Base-by-base conservation (phyloP, 495 filamentous ascomycete species). In the Aspergillus hancockii region DNA sequence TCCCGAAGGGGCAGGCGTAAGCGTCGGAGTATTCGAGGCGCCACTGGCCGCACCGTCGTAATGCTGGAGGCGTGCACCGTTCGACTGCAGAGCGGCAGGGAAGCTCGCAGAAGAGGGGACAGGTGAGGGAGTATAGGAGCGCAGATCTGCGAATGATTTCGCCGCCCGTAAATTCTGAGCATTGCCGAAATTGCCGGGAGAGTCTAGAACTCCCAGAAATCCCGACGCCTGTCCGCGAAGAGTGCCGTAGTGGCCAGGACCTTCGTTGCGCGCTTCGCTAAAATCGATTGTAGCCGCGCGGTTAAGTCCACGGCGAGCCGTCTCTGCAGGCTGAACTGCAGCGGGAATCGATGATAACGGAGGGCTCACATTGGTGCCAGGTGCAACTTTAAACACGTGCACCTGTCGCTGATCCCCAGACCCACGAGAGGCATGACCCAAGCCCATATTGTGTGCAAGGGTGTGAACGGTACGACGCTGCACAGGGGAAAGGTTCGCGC, bases 261-360 rank as follows among this genome's bases (percentile, higher is more conserved):
- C 86, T 47, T 83, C 84, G 23, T 82, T 87, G 8, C 93, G 89
- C 36, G 90, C 86, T 69, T 97, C 94, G 64, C 90, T 92, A 75
- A 98, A 98, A 74, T 98, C 93, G 65, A 95, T 96, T n/a, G 94
- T 98, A 32, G 94, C 95, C 19, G 94, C 92, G 30, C 94, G 90
- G 77, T 92, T 94, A 34, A 98, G 79, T 14, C 85, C 88, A 32
- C 93, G 90, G 55, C 92, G 84, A 57, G 86, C 85, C 32, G 85
- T 83, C 59, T 97, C 91, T 55, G 83, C 80, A 18, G 84, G 82
- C 50, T 89, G 89, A 36, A 86, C 84, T 12, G 79, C 71, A 54
- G 85, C 75, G 16, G 85, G 81, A 67, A 90, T 81, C 36, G 78
- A 72, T 21, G 78, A 73, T 63, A 78, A 41, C 18, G 85, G 85